Evolutionary conservation across 192 early-diverging fungal genomes (phyloP), one percentile per base, ranked within the genome.

Genomic region (Backusella sp.): DNA sequence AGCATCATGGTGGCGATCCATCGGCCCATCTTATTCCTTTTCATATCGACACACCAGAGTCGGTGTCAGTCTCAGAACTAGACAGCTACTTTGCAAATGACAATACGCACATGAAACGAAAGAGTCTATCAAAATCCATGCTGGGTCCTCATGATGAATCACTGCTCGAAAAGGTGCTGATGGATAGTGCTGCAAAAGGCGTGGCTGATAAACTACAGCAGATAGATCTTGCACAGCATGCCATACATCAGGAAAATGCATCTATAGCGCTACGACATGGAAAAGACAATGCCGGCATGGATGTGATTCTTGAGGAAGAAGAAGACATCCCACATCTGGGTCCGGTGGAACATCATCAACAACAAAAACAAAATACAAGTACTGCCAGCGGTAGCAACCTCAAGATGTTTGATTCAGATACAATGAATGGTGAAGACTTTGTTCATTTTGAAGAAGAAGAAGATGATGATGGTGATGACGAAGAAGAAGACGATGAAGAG

Each of bases 141-240:
- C 6, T 72, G n/a, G 56, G 68, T 7, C 53, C 72, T 7, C 77
- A 77, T 34, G 72, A 76, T 21, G 66, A 67, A 34, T 69, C 81
- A 36, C 68, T 79, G 32, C 37, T 82, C 7, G 77, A 82, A 56
- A 71, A 76, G 21, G 77, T 73, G 8, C 41, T 82, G 12, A 36
- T 79, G 52, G 79, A 75, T 36, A 76, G 75, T 35, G 69, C 72
- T 39, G 72, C 56, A 37, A 73, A 56, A 42, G 36, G 72, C 9
- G 35, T 59, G 14, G 32, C 52, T 36, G 59, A 68, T 67, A 46
- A 65, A 26, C 19, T 62, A 28, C 23, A 62, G 1, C 56, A 28
- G 8, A 21, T 21, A 2, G n/a, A 56, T 11, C 9, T 21, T 9
- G 8, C 19, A 9, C 21, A n/a, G 9, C 53, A 56, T 17, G 42